Percentiles rank a stretch among this genome's conserved stretches.
Conservation (phyloP, 2,329 filamentous ascomycete genomes). For the Fusarium sp. region DNA sequence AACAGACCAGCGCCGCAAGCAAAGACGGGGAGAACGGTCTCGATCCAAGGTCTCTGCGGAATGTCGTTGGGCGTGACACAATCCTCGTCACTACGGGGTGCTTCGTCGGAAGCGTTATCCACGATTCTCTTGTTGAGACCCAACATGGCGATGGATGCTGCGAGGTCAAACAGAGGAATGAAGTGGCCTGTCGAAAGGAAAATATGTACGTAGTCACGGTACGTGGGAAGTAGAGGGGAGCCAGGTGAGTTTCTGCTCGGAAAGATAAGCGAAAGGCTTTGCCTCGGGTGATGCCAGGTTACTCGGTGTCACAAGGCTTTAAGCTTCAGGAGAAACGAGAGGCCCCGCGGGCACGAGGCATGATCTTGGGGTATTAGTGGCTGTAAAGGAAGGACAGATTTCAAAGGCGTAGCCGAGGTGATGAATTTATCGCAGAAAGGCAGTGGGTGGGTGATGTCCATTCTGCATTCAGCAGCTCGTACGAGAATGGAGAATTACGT, state of each 20-base stretch:
- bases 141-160: slow-evolving; percentile 23
- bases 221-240: neutral
- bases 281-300: slow-evolving; percentile 9
- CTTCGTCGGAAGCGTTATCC: slow-evolving; percentile 21
- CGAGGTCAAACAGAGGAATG: neutral
- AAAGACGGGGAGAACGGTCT: slow-evolving; percentile 70
- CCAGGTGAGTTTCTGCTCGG: slow-evolving; percentile 1
- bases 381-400: neutral
- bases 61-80: slow-evolving; percentile 5
- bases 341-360: neutral
- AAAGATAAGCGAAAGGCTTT: neutral
- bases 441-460: too few species aligned
- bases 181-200: neutral
- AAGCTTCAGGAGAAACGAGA: slow-evolving; percentile 7
- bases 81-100: slow-evolving; percentile 7
- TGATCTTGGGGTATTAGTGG: neutral
- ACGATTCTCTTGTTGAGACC: slow-evolving; percentile 29
- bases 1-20: slow-evolving; percentile 91
- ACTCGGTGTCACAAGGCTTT: slow-evolving; percentile 18
- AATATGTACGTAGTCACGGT: slow-evolving; percentile 15
- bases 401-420: neutral
- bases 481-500: slow-evolving; percentile 18
- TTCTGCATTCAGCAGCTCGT: slow-evolving; percentile 15
- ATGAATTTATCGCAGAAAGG: neutral
- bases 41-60: slow-evolving; percentile 27